Conservation (phyloP, 2,329 filamentous ascomycete species). For the Talaromyces atroroseus region DNA sequence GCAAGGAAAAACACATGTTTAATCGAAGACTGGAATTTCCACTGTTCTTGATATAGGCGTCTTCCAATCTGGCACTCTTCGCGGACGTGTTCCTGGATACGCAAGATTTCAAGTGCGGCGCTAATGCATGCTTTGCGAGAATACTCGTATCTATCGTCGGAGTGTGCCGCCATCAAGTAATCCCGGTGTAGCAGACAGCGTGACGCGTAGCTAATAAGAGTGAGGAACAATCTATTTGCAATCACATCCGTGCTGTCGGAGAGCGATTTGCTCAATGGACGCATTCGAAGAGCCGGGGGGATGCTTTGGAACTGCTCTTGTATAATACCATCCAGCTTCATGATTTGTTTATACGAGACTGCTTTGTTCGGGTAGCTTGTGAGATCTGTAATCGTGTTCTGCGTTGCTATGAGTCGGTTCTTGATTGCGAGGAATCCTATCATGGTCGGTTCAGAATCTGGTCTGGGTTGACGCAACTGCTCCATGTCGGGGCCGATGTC, state of each 20-base stretch:
- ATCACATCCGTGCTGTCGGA: conserved; percentile 6
- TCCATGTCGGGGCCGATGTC: conserved; percentile 34
- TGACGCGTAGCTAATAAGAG: conserved; percentile 6
- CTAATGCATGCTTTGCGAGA: conserved; percentile 11
- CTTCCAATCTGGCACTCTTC: conserved; percentile 10
- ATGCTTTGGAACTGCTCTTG: conserved; percentile 6
- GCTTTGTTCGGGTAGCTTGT: conserved; percentile 4
- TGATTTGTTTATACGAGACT: conserved; percentile 9
- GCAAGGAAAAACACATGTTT: conserved; percentile 11
- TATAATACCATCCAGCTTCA: conserved; percentile 9
- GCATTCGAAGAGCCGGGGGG: conserved; percentile 1
- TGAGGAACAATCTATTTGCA: conserved; percentile 10
- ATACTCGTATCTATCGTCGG: conserved; percentile 5
- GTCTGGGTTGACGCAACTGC: conserved; percentile 24
- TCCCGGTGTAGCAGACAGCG: conserved; percentile 11
- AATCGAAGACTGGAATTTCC: conserved; percentile 6
- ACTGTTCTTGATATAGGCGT: conserved; percentile 7
- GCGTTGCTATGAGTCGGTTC: conserved; percentile 8
- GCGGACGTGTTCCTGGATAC: conserved; percentile 2
- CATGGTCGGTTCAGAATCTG: conserved; percentile 14
- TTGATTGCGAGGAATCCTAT: conserved; percentile 9
- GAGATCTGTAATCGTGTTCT: conserved; percentile 2
- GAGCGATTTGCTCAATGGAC: conserved; percentile 8
- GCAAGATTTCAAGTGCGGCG: conserved; percentile 8
- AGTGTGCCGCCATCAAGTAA: conserved; percentile 1